These are phyloP conservation scores for Hypericum androsaemum DNA, from an alignment of 345 rosid genomes.

Conservation along the genomic window DNA sequence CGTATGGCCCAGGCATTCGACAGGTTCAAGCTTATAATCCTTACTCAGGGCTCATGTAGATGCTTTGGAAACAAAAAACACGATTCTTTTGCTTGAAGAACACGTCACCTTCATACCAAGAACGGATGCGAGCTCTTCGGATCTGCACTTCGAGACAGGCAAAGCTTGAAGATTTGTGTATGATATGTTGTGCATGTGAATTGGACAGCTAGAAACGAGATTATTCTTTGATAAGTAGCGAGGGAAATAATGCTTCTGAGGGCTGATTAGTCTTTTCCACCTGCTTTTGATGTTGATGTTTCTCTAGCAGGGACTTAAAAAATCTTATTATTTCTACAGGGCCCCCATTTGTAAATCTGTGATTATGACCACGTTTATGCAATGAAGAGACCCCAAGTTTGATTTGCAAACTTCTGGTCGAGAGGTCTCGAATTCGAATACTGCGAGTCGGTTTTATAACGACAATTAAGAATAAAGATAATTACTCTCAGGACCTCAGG, in stretches of 20 bases:
- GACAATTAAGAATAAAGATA: no score
- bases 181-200: constrained; percentile 43
- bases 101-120: constrained; percentile 9
- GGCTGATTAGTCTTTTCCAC: constrained; percentile 9
- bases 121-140: background rate
- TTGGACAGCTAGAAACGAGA: constrained; percentile 36
- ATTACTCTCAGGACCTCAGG: no score
- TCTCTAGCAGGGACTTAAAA: constrained; percentile 13
- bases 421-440: no score
- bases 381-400: constrained; percentile 9
- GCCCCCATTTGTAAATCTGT: constrained; percentile 21
- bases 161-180: constrained; percentile 25
- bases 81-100: background rate
- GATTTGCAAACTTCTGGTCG: no score
- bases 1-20: constrained; percentile 44
- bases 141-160: constrained; percentile 3
- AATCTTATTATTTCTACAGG: constrained; percentile 7
- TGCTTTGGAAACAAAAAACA: background rate
- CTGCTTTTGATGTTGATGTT: constrained; percentile 13
- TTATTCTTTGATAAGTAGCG: constrained; percentile 35
- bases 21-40: constrained; percentile 56
- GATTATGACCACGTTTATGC: constrained; percentile 17
- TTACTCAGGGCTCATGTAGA: constrained; percentile 40
- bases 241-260: constrained; percentile 19
- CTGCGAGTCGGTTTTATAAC: background rate